Base-by-base conservation (phyloP, 2,329 filamentous ascomycete species). In the Penicillium hordei region DNA sequence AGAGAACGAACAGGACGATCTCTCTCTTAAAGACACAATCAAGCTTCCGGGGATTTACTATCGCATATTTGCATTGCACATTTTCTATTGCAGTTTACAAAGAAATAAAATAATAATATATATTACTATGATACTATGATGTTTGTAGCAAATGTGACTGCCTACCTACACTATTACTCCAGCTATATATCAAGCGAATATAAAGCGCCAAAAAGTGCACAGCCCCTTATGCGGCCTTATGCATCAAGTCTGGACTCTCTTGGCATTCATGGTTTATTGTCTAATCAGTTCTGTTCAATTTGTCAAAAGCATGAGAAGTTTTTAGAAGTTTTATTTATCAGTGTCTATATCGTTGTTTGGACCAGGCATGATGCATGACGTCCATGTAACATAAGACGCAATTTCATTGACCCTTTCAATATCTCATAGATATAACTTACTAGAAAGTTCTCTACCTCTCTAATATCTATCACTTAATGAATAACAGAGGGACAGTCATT, bases 301-400 rank as follows among this genome's bases (percentile, higher is more conserved):
- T 34, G 13, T 17, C 13, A 17, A 33, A 10, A 4, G n/a, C 10
- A 5, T 15, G 0, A 19, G 34, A 36, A 36, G 3, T 15, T 17
- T 36, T 8, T 9, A 2, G 15, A 23, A 1, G 12, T 10, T 8
- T n/a, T 13, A 42, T n/a, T 17, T 9, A 52, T 56, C 31, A 25
- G 34, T 45, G n/a, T 48, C 43, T 36, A 57, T 36, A 55, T 60
- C 57, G 19, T 36, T 43, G 19, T 51, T 10, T 57, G 53, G 50
- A 23, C 61, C 17, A 57, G 40, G 12, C 50, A 17, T 62, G 52
- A 17, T 62, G 52, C 62, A 65, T 60, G 15, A 10, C 51, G 19
- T 40, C 19, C 21, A 62, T 61, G 53, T 52, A 50, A 56, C 42
- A 36, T 34, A 34, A 21, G n/a, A 46, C 12, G 17, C 34, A 31